Percentiles rank a stretch among this genome's conserved stretches.
Evolutionary conservation across 495 filamentous ascomycete species (phyloP).

Genomic region (Penicillium roqueforti): DNA sequence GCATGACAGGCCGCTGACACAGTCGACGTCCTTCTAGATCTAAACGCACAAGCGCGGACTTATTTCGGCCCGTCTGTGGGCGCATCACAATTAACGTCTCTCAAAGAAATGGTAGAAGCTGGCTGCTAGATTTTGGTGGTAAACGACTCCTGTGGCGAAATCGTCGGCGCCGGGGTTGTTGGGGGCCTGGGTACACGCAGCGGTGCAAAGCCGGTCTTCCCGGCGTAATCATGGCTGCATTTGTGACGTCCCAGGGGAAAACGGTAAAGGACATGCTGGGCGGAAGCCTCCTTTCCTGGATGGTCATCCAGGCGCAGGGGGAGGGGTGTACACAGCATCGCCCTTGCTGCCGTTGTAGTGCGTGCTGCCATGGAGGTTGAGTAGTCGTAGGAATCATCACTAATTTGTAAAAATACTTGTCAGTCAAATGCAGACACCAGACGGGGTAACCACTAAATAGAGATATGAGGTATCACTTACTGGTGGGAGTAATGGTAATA

Average conservation of each 20-base stretch:
- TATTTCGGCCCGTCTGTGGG: slow-evolving; percentile 10
- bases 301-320: slow-evolving; percentile 14
- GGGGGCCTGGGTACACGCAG: slow-evolving; percentile 33
- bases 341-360: slow-evolving; percentile 41
- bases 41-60: slow-evolving; percentile 6
- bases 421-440: too few species aligned
- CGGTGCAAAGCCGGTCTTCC: slow-evolving; percentile 23
- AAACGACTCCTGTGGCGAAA: slow-evolving; percentile 39
- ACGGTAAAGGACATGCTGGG: slow-evolving; percentile 19
- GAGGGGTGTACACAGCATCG: slow-evolving; percentile 24
- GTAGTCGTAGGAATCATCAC: slow-evolving; percentile 42
- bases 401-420: background rate
- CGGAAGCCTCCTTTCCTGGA: slow-evolving; percentile 21
- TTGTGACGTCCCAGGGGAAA: slow-evolving; percentile 26
- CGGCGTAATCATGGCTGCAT: slow-evolving; percentile 40
- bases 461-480: slow-evolving; percentile 10
- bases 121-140: slow-evolving; percentile 31
- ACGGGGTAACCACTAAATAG: too few species aligned
- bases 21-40: slow-evolving; percentile 12
- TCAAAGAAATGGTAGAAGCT: slow-evolving; percentile 1
- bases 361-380: slow-evolving; percentile 36
- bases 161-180: slow-evolving; percentile 39
- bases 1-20: slow-evolving; percentile 17
- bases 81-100: background rate
- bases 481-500: slow-evolving; percentile 42